Evolutionary conservation across 768 basidiomycete genomes (phyloP).

Genomic region (Leccinum boreale): DNA sequence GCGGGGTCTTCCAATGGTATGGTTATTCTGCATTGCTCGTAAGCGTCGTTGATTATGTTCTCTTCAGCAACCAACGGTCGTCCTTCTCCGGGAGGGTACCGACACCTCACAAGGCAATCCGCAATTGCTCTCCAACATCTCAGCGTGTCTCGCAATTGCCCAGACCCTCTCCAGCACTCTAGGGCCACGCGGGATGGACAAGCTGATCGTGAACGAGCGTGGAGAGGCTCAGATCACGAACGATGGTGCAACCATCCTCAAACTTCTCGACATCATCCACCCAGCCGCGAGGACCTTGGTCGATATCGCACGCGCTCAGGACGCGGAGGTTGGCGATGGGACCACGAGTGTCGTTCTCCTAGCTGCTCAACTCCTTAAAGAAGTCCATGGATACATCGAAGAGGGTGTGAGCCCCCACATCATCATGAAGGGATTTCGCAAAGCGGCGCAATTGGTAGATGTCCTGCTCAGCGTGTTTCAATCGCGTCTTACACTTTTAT

Average conservation of each 20-base stretch:
- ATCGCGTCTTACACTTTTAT: conserved; percentile 9
- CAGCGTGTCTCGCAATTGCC: conserved; percentile 91
- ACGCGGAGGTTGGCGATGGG: conserved; percentile 97
- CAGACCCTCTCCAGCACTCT: conserved; percentile 91
- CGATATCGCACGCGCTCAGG: conserved; percentile 97
- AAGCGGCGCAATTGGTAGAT: conserved; percentile 80
- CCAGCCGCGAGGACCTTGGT: conserved; percentile 97
- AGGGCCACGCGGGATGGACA: conserved; percentile 99
- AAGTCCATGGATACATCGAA: conserved; percentile 87
- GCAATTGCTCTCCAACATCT: conserved; percentile 92
- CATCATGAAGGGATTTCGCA: conserved; percentile 94
- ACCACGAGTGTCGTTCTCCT: conserved; percentile 95
- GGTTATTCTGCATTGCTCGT: conserved; percentile 1
- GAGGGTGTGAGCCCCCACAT: conserved; percentile 97
- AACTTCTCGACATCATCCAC: conserved; percentile 96
- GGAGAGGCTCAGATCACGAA: conserved; percentile 99
- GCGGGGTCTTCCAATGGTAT: conserved; percentile 76
- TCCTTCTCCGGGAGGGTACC: conserved; percentile 94
- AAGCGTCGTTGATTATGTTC: conserved; percentile 15
- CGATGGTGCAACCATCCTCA: conserved; percentile 98
- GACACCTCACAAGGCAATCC: conserved; percentile 93
- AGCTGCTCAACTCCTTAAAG: conserved; percentile 92
- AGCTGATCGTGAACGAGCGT: conserved; percentile 89
- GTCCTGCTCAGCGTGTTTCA: conserved; percentile 1
- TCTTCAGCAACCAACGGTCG: conserved; percentile 90